These are phyloP conservation scores for Harringtonia lauricola DNA, from an alignment of 2,329 filamentous ascomycete species.

Conservation along the genomic window DNA sequence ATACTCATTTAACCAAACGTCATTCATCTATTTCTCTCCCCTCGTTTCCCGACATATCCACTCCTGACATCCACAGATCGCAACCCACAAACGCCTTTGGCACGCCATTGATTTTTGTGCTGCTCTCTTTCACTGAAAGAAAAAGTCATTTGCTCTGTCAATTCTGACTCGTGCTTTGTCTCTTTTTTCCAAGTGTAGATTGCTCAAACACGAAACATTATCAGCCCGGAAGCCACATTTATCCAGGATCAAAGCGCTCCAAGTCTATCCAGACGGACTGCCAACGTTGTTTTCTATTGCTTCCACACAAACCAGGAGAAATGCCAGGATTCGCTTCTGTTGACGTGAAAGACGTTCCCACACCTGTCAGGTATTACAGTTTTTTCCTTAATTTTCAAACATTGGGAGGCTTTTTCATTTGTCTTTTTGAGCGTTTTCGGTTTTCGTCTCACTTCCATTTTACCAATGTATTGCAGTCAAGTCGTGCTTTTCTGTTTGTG, in stretches of 20 bases:
- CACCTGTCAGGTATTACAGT: slow-evolving; percentile 48
- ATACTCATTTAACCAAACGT: background rate
- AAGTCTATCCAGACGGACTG: slow-evolving; percentile 2
- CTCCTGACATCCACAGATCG: background rate
- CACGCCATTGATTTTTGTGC: background rate
- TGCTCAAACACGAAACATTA: background rate
- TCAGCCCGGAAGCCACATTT: background rate
- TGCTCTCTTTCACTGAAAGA: background rate
- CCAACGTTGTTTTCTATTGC: background rate
- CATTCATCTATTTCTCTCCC: background rate
- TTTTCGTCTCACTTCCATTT: background rate
- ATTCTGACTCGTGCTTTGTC: too few relatives aligned
- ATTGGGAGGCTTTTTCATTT: slow-evolving; percentile 26
- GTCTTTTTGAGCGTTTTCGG: slow-evolving; percentile 15
- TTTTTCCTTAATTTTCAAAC: slow-evolving; percentile 35
- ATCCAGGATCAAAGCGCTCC: background rate
- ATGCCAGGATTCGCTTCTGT: slow-evolving; percentile 44
- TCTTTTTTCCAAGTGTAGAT: background rate
- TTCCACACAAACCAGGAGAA: background rate
- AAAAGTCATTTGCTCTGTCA: too few relatives aligned
- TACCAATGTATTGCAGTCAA: slow-evolving; percentile 5
- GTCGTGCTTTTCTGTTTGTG: slow-evolving; percentile 4
- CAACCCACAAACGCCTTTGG: background rate
- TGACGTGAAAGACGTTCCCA: slow-evolving; percentile 49
- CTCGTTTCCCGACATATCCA: too few relatives aligned